A percentile compares a stretch with the other conserved stretches of the same genome.
Conservation (phyloP, 768 basidiomycete species). For the Rhodotorula diobovata region DNA sequence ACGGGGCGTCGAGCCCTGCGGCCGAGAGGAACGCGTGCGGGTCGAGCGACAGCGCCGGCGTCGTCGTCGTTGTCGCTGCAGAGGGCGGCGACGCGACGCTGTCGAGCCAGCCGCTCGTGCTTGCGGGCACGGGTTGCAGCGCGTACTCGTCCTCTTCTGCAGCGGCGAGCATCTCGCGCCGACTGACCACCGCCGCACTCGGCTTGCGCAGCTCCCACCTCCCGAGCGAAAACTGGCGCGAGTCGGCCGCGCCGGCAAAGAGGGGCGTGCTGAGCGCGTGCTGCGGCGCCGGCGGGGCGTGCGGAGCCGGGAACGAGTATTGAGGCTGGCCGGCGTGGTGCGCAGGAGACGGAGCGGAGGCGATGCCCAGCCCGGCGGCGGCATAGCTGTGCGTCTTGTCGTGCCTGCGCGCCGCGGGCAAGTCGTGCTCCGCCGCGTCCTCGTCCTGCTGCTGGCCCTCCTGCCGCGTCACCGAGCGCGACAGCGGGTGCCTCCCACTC, state of each 20-base stretch:
- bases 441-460: not conserved
- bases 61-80: not conserved
- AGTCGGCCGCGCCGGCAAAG: slow-evolving; percentile 18
- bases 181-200: not conserved
- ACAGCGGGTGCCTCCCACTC: slow-evolving; percentile 1
- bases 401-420: not conserved
- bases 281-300: not conserved
- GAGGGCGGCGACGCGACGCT: not conserved
- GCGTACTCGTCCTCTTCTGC: slow-evolving; percentile 12
- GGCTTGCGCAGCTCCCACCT: slow-evolving; percentile 32
- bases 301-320: not conserved
- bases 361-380: slow-evolving; percentile 3
- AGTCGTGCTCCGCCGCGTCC: slow-evolving; percentile 4
- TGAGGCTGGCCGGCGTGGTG: not conserved
- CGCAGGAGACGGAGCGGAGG: not conserved
- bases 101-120: slow-evolving; percentile 10
- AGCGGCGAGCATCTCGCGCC: slow-evolving; percentile 12
- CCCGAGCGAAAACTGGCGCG: slow-evolving; percentile 29
- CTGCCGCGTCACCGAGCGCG: not conserved
- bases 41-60: slow-evolving; percentile 14
- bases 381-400: slow-evolving; percentile 2
- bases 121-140: too few relatives aligned
- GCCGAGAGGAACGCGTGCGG: slow-evolving; percentile 22
- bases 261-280: slow-evolving; percentile 12
- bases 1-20: not conserved